These are phyloP conservation scores for Calycina herbarum DNA, from an alignment of 2,329 filamentous ascomycete species.

Conservation along the genomic window DNA sequence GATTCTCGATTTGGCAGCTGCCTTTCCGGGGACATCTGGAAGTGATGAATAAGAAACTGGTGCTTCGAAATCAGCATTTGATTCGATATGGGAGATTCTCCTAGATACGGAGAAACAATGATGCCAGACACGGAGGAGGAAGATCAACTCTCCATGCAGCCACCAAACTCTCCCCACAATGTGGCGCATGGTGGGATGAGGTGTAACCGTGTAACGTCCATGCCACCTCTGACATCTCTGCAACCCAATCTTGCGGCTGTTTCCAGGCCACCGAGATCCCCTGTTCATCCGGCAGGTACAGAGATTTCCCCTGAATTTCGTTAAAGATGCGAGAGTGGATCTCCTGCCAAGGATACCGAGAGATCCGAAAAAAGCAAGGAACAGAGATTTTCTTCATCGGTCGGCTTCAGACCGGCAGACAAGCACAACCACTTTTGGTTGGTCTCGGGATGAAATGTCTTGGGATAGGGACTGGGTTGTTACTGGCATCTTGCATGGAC, in stretches of 20 bases:
- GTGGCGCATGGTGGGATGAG: background rate
- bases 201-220: background rate
- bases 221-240: background rate
- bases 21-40: background rate
- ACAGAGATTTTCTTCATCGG: background rate
- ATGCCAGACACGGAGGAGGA: background rate
- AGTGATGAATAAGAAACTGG: too few relatives aligned
- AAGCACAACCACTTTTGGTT: background rate
- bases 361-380: background rate
- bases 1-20: background rate
- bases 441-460: background rate
- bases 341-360: background rate
- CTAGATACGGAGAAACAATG: background rate
- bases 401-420: background rate
- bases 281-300: background rate
- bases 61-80: background rate
- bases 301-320: background rate
- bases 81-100: background rate
- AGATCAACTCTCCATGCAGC: constrained; percentile 1
- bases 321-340: background rate
- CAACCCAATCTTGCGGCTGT: background rate
- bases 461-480: background rate
- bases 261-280: background rate
- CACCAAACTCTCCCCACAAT: background rate
- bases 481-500: background rate